phyloP scores from a whole-genome alignment of 116 monocot species.

The Phalaenopsis hybrid region DNA sequence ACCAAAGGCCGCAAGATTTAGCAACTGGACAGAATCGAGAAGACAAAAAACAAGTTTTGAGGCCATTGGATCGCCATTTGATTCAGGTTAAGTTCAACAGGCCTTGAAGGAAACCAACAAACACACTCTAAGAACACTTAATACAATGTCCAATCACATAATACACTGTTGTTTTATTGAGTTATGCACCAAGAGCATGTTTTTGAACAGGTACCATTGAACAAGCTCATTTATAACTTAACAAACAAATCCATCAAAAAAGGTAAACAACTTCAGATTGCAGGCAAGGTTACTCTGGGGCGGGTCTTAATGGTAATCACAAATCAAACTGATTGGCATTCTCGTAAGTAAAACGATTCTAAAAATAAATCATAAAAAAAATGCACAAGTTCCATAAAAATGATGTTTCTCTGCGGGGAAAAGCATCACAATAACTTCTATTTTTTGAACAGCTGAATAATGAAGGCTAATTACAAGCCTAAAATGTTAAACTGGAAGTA shows the following conservation, averaged over 20 bases:
- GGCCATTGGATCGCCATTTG: background rate
- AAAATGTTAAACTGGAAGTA: conserved; percentile 4
- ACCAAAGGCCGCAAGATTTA: no score
- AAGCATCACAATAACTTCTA: background rate
- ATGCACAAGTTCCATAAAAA: background rate
- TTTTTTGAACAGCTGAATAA: background rate
- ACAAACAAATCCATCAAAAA: background rate
- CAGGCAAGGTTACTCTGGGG: background rate
- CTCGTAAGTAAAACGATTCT: background rate
- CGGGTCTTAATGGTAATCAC: background rate
- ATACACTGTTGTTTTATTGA: background rate
- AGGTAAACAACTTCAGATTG: background rate
- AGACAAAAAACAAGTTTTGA: no score
- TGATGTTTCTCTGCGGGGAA: background rate
- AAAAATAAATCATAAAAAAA: background rate
- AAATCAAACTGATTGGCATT: background rate
- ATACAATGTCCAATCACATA: background rate
- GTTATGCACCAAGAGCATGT: background rate
- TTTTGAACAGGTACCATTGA: background rate
- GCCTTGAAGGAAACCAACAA: background rate
- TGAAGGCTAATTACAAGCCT: background rate
- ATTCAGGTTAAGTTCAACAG: background rate
- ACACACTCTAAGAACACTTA: background rate
- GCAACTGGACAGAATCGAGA: no score
- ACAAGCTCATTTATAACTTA: background rate